Evolutionary conservation across 805 yeast genomes (phyloP).

Genomic region (Yarrowia yakushimensis): DNA sequence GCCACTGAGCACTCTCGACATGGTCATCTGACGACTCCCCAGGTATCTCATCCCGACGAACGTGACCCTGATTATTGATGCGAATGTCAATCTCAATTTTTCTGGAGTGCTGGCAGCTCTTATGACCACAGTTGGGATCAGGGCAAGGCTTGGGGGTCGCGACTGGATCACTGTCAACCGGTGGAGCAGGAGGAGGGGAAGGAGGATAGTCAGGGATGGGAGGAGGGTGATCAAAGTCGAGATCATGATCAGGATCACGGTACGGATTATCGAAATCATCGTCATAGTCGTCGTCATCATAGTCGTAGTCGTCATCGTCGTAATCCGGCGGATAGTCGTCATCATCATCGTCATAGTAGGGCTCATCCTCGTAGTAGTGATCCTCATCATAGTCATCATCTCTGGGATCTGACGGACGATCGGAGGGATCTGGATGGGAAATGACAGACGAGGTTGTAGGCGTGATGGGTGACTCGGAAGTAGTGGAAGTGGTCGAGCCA

Average conservation of each 20-base stretch:
- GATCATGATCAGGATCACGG: background rate
- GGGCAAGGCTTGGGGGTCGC: background rate
- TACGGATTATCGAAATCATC: conserved; percentile 14
- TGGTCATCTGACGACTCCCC: background rate
- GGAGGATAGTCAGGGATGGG: background rate
- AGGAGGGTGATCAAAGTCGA: conserved; percentile 11
- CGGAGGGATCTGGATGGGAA: background rate
- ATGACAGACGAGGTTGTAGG: background rate
- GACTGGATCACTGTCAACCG: background rate
- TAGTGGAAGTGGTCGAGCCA: background rate
- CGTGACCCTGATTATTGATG: background rate
- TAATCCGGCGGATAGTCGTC: background rate
- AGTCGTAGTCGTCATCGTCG: conserved; percentile 12
- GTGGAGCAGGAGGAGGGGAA: background rate
- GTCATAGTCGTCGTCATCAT: background rate
- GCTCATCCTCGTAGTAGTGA: background rate
- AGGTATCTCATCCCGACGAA: background rate
- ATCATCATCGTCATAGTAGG: background rate
- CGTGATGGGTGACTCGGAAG: background rate
- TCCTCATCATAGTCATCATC: background rate
- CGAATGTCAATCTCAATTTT: conserved; percentile 6
- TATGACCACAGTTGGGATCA: conserved; percentile 1
- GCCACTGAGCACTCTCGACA: conserved; percentile 7
- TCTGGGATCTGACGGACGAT: background rate
- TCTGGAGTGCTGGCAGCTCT: background rate